Evolutionary conservation across 495 filamentous ascomycete genomes (phyloP), one percentile per base, ranked within the genome.

Genomic region (Aspergillus affinis): DNA sequence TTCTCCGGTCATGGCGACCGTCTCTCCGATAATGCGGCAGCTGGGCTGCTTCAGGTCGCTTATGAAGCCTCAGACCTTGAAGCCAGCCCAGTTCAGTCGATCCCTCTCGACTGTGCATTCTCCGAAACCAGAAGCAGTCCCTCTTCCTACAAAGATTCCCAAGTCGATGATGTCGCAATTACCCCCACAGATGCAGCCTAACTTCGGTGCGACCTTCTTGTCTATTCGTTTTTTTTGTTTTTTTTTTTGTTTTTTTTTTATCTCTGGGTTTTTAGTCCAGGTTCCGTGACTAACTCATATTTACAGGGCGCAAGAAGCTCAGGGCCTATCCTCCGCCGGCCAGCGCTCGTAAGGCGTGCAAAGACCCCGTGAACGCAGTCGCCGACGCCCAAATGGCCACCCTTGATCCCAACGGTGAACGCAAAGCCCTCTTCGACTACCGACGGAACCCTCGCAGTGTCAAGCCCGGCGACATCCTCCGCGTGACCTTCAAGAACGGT

Each of bases 401-500:
- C 18, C 90, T 97, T 62, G 94, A 98, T 72, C 92, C 91, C 20
- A 90, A 83, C 21, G 91, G 91, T 27, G 86, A 89, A 29, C 89
- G 93, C 17, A 87, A 85, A 52, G 84, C 86, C 27, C 85, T 98
- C 27, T 96, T 98, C 77, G 82, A 87, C 60, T 79, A 79, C 65
- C 86, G 86, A 51, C 68, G 76, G 29, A 93, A 91, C 72, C 82
- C 81, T 19, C 89, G 96, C 72, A 82, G 84, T 62, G 89, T 88
- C 29, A 83, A 86, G 60, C 79, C 84, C 7, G 94, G 94, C 60
- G 94, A 98, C 75, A 90, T 98, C 61, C 78, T 98, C n/a, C 89
- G 92, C 55, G 89, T 96, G 44, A 85, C 92, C 73, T 79, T 88
- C 77, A 84, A 86, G 64, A 89, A 83, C 65, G 90, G 92, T 32